Evolutionary conservation across 805 yeast genomes (phyloP).

Genomic region (Candida qinlingensis): DNA sequence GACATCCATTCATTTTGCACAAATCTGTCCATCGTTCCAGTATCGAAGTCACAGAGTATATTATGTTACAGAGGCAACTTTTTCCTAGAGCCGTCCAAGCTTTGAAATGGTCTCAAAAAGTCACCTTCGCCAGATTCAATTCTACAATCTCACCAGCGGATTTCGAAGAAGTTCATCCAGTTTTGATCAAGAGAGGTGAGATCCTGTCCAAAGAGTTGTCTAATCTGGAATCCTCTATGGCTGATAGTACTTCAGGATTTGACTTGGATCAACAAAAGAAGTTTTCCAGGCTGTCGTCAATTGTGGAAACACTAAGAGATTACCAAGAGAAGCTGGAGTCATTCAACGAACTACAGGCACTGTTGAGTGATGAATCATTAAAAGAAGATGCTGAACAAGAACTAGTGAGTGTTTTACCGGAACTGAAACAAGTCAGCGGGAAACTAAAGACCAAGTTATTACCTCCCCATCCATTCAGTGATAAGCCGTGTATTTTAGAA

Average conservation of each 20-base stretch:
- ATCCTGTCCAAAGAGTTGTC: constrained; percentile 35
- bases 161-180: constrained; percentile 41
- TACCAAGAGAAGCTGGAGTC: constrained; percentile 28
- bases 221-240: constrained; percentile 35
- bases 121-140: too few relatives aligned
- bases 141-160: too few relatives aligned
- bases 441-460: constrained; percentile 54
- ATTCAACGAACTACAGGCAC: constrained; percentile 36
- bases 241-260: constrained; percentile 35
- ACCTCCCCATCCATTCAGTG: constrained; percentile 74
- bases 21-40: neutral
- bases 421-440: constrained; percentile 36
- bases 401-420: constrained; percentile 40
- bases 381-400: constrained; percentile 61
- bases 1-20: neutral
- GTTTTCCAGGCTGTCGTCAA: constrained; percentile 38
- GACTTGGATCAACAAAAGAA: constrained; percentile 44
- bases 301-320: constrained; percentile 37
- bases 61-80: too few relatives aligned
- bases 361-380: constrained; percentile 43
- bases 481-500: constrained; percentile 75
- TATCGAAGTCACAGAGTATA: too few relatives aligned
- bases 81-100: too few relatives aligned
- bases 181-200: constrained; percentile 43
- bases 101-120: too few relatives aligned